Base-by-base conservation (phyloP, 1,284 basidiomycete species). In the Trichosporon ovoides region DNA sequence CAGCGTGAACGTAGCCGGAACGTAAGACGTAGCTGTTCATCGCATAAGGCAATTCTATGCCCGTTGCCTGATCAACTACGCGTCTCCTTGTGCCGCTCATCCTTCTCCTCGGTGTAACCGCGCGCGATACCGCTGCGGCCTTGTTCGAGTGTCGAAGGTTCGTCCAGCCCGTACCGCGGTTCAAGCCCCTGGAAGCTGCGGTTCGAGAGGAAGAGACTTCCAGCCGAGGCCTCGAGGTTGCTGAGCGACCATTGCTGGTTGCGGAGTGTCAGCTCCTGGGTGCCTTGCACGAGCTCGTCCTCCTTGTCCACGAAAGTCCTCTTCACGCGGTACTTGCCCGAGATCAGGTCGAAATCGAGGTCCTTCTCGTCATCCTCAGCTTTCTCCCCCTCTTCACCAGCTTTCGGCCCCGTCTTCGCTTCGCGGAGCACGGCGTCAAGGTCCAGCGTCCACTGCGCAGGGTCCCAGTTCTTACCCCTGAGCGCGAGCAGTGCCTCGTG, bases 401-500 rank as follows among this genome's bases (percentile, higher is more conserved):
- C n/a, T 19, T 36, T 37, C 22, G 34, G 35, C 37, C 40, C 40
- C 61, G 68, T 37, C 20, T 66, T 51, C 38, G 65, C 62, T 19
- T 61, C 63, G 14, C 60, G 28, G 35, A 74, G 55, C 35, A 76
- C 67, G 59, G 64, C 51, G 33, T 62, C 62, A 57, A 76, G 59
- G 52, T 81, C 75, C 19, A 95, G 74, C 0, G 94, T 79, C 66
- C 82, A 81, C 34, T 84, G 85, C 62, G 71, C 61, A 9, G 75
- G 75, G 38, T 71, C 68, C 76, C 76, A 98, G 3, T 94, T 81
- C 56, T 83, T 81, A 0, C 91, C 83, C 16, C 77, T 74, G 16
- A 98, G 80, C 0, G 94, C 91, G 3, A 96, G 78, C 66, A 89
- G 84, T 38, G 98, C 81, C 74, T 98, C 96, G 74, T 86, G 97